Evolutionary conservation across 129 eudicot species (phyloP).

Genomic region (Escallonia rubra): DNA sequence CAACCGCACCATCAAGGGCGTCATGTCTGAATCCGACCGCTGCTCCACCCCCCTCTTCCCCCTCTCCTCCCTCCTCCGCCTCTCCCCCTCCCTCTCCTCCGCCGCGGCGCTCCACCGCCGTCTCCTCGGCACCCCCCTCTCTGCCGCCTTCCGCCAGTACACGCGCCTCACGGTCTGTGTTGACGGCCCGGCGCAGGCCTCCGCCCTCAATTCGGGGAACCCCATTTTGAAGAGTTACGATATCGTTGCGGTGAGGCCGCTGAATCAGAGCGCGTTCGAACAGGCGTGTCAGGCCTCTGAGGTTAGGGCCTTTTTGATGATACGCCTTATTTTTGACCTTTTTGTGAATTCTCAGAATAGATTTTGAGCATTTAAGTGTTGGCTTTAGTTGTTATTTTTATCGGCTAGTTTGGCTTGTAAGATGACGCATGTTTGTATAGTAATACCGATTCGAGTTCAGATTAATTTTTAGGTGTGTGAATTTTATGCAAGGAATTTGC

Average conservation of each 20-base stretch:
- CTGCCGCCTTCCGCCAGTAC: conserved; percentile 71
- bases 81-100: conserved; percentile 45
- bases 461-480: too few relatives aligned
- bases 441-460: too few relatives aligned
- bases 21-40: conserved; percentile 71
- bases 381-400: too few relatives aligned
- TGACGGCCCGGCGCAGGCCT: conserved; percentile 44
- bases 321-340: neutral
- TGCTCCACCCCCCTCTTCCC: conserved; percentile 54
- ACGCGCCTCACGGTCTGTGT: conserved; percentile 70
- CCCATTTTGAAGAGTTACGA: conserved; percentile 71
- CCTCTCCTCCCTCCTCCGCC: conserved; percentile 42
- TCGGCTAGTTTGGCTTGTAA: too few relatives aligned
- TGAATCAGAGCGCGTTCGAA: conserved; percentile 66
- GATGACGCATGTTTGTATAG: too few relatives aligned
- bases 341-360: neutral
- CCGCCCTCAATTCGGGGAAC: conserved; percentile 71
- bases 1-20: conserved; percentile 64
- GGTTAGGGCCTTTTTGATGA: conserved; percentile 21
- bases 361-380: too few relatives aligned
- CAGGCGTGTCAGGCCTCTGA: conserved; percentile 64
- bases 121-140: conserved; percentile 36
- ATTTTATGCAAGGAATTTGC: too few relatives aligned
- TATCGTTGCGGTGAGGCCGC: conserved; percentile 71
- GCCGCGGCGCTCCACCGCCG: conserved; percentile 65